Conservation (phyloP, 2,329 filamentous ascomycete species). For the Albifimbria verrucaria region DNA sequence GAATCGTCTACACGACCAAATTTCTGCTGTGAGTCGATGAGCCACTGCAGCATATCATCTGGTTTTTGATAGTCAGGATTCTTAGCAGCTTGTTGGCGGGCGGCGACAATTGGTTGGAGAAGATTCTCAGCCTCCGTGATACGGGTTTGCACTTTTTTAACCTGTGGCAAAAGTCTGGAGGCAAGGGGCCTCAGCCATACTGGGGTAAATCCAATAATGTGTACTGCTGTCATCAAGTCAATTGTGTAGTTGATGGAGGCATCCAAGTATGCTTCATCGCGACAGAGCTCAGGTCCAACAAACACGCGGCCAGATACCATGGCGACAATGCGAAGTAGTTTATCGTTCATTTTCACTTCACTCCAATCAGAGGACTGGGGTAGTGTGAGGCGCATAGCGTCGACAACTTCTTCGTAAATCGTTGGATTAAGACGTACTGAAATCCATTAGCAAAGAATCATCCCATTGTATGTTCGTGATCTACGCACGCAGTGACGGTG, state of each 20-base stretch:
- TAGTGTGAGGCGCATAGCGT: conserved; percentile 29
- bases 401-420: conserved; percentile 34
- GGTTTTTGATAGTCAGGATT: conserved; percentile 25
- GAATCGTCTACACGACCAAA: conserved; percentile 26
- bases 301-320: conserved; percentile 45
- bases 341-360: conserved; percentile 33
- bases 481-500: not conserved
- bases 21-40: conserved; percentile 35
- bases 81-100: conserved; percentile 18
- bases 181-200: conserved; percentile 31
- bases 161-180: conserved; percentile 27
- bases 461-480: not conserved
- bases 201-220: conserved; percentile 21
- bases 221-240: conserved; percentile 34
- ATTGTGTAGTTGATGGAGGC: conserved; percentile 45
- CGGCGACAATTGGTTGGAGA: conserved; percentile 30
- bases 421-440: conserved; percentile 27
- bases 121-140: conserved; percentile 29
- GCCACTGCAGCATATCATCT: conserved; percentile 47
- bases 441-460: not conserved
- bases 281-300: conserved; percentile 43
- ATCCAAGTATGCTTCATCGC: conserved; percentile 40
- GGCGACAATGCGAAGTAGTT: conserved; percentile 42
- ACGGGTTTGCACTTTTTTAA: conserved; percentile 29
- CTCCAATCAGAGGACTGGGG: conserved; percentile 37